Evolutionary conservation across 2,329 filamentous ascomycete species (phyloP).

Genomic region (Stagonosporopsis cucurbitacearum): DNA sequence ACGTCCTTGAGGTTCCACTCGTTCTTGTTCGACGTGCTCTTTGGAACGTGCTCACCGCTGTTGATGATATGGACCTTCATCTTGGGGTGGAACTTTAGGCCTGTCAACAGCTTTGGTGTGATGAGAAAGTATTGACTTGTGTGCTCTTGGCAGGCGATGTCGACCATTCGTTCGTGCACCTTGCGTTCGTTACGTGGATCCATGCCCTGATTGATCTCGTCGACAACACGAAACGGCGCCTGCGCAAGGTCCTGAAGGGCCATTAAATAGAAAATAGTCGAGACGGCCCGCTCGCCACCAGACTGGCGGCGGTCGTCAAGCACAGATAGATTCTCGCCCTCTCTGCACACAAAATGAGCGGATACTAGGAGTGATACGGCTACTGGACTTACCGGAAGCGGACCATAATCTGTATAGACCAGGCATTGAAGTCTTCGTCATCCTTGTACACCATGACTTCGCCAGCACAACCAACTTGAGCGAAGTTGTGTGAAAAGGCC

Average conservation of each 20-base stretch:
- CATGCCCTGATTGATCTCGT: constrained; percentile 99
- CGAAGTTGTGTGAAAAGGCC: constrained; percentile 91
- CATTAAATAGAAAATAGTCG: constrained; percentile 99
- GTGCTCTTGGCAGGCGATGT: constrained; percentile 88
- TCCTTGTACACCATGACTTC: constrained; percentile 89
- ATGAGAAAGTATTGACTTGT: constrained; percentile 89
- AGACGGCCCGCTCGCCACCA: constrained; percentile 93
- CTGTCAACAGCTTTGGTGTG: constrained; percentile 90
- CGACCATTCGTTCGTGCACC: constrained; percentile 97
- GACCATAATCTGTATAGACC: constrained; percentile 92
- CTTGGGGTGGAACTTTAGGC: constrained; percentile 82
- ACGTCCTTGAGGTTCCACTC: constrained; percentile 54
- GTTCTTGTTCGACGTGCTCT: constrained; percentile 39
- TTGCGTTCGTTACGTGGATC: constrained; percentile 97
- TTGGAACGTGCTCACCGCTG: constrained; percentile 72
- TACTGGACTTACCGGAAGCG: constrained; percentile 76
- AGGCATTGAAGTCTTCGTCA: constrained; percentile 86
- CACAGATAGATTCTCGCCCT: constrained; percentile 80
- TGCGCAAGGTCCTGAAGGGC: constrained; percentile 91
- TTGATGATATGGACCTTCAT: constrained; percentile 96
- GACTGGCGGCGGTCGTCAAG: constrained; percentile 94
- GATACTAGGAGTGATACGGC: background rate
- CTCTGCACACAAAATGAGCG: constrained; percentile 18
- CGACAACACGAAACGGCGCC: constrained; percentile 95
- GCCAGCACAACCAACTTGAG: constrained; percentile 91